Percentiles rank a stretch among this genome's conserved stretches.
Conservation (phyloP, 2,329 filamentous ascomycete genomes). For the Ophiocordyceps sinensis region DNA sequence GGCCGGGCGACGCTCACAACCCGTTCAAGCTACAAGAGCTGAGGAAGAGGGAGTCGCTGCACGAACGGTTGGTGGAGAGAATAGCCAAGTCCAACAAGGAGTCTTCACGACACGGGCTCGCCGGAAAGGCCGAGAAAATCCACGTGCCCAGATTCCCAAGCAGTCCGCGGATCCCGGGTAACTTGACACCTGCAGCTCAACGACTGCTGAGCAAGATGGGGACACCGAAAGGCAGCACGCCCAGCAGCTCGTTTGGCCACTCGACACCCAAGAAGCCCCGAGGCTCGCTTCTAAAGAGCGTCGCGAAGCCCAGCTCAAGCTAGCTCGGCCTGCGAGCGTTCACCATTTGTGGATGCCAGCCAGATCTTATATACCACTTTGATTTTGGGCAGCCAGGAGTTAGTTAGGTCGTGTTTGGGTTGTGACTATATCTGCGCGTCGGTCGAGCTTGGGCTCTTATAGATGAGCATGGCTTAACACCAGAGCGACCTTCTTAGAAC, state of each 20-base stretch:
- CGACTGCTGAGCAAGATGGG: constrained; percentile 50
- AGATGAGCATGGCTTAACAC: no score
- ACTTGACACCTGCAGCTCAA: constrained; percentile 61
- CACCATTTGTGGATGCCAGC: background rate
- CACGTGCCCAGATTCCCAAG: constrained; percentile 59
- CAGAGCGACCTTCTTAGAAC: no score
- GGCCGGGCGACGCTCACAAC: constrained; percentile 48
- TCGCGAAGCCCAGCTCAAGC: constrained; percentile 11
- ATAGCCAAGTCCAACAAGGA: constrained; percentile 59
- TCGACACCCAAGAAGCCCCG: constrained; percentile 22
- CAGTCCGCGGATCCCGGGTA: constrained; percentile 40
- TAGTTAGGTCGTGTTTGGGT: no score
- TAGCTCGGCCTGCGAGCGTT: background rate
- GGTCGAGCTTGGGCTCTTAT: no score
- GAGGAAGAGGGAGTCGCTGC: constrained; percentile 64
- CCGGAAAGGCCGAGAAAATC: constrained; percentile 41
- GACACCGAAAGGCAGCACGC: constrained; percentile 22
- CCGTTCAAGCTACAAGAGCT: constrained; percentile 70
- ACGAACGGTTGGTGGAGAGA: constrained; percentile 75
- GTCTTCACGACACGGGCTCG: constrained; percentile 42
- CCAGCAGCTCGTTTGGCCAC: constrained; percentile 18
- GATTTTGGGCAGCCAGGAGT: no score
- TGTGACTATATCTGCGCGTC: no score
- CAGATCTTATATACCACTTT: background rate
- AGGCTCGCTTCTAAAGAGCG: constrained; percentile 23